phyloP scores from a whole-genome alignment of 108 stramenopile species.

The Stephanodiscus triporus region DNA sequence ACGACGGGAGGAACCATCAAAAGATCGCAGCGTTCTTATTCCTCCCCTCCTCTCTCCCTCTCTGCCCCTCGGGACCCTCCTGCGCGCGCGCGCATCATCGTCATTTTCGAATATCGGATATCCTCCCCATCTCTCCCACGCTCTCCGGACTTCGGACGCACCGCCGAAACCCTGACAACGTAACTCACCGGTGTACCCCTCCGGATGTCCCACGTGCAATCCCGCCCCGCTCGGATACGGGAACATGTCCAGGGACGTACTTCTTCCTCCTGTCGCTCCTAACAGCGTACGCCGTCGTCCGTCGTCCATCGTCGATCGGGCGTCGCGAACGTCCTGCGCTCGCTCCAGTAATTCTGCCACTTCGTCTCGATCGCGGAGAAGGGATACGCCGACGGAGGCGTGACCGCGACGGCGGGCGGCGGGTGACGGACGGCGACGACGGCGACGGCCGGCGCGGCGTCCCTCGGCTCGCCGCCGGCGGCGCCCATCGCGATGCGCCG shows the following conservation, averaged over 20 bases:
- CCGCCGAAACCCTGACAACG: too few relatives aligned
- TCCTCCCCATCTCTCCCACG: too few relatives aligned
- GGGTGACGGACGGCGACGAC: neutral
- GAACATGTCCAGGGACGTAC: slow-evolving; percentile 99
- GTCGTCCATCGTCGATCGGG: slow-evolving; percentile 54
- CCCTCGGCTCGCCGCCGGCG: too few relatives aligned
- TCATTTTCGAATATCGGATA: too few relatives aligned
- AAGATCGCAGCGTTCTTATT: too few relatives aligned
- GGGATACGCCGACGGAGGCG: slow-evolving; percentile 60
- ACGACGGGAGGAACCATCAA: too few relatives aligned
- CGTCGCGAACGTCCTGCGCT: slow-evolving; percentile 82
- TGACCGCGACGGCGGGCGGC: neutral
- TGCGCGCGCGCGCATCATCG: too few relatives aligned
- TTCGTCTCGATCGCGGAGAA: slow-evolving; percentile 82
- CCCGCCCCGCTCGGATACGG: slow-evolving; percentile 99
- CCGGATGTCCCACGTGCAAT: slow-evolving; percentile 97
- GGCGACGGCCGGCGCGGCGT: too few relatives aligned
- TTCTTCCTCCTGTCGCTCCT: slow-evolving; percentile 92
- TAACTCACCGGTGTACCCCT: slow-evolving; percentile 91
- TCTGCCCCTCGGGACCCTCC: too few relatives aligned
- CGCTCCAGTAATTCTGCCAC: slow-evolving; percentile 89
- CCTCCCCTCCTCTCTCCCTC: too few relatives aligned
- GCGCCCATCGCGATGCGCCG: too few relatives aligned
- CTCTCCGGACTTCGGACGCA: too few relatives aligned
- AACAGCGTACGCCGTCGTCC: slow-evolving; percentile 36